Percentiles rank a stretch among this genome's conserved stretches.
Evolutionary conservation across 2,329 filamentous ascomycete species (phyloP).

Genomic region (Penicillium rolfsii): DNA sequence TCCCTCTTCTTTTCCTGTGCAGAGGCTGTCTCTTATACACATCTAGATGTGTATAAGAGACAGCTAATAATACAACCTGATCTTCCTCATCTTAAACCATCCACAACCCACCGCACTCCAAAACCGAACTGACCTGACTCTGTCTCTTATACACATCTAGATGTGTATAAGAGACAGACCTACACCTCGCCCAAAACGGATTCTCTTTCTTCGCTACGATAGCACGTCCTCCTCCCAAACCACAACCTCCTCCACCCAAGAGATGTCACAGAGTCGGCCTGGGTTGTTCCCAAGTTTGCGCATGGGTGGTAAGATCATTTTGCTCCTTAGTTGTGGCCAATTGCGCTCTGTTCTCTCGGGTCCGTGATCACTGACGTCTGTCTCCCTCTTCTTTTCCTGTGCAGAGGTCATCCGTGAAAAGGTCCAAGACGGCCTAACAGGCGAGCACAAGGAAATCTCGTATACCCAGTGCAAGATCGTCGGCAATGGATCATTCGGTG

Average conservation of each 20-base stretch:
- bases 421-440: constrained; percentile 96
- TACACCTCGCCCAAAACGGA: constrained; percentile 57
- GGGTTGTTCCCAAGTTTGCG: constrained; percentile 85
- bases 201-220: constrained; percentile 53
- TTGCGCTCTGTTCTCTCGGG: constrained; percentile 12
- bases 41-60: too few species aligned
- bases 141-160: too few species aligned
- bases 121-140: not conserved
- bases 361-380: constrained; percentile 25
- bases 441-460: constrained; percentile 93
- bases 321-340: constrained; percentile 22
- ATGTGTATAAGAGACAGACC: too few species aligned
- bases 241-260: constrained; percentile 33
- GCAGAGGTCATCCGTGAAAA: constrained; percentile 97
- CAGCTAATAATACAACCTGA: not conserved
- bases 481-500: constrained; percentile 96
- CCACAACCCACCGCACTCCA: not conserved
- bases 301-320: constrained; percentile 83
- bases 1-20: too few species aligned
- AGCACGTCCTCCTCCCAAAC: constrained; percentile 32
- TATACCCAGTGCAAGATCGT: constrained; percentile 99
- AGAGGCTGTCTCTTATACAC: too few species aligned
- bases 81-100: not conserved
- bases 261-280: constrained; percentile 89
- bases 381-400: constrained; percentile 14